Evolutionary conservation across 1,139 yeast genomes (phyloP).

Genomic region (Suhomyces bolitotheri): DNA sequence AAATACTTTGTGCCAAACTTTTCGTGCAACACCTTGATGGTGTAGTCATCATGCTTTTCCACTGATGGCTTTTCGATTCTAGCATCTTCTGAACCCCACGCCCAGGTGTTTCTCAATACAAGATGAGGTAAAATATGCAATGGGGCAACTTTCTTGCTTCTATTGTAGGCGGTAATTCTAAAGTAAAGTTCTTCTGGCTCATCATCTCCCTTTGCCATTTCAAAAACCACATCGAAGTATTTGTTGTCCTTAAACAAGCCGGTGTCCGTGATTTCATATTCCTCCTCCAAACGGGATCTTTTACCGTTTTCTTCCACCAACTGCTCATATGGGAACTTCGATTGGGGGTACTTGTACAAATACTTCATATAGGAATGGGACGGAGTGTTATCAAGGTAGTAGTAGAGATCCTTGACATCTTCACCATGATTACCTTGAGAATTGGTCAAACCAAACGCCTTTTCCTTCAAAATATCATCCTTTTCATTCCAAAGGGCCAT

Average conservation of each 20-base stretch:
- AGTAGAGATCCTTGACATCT: slow-evolving; percentile 83
- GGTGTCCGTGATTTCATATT: slow-evolving; percentile 75
- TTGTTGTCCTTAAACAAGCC: slow-evolving; percentile 75
- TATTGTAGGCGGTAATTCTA: slow-evolving; percentile 85
- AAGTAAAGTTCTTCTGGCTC: slow-evolving; percentile 81
- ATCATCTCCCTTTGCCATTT: slow-evolving; percentile 84
- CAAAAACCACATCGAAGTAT: slow-evolving; percentile 88
- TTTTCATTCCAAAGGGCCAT: slow-evolving; percentile 92
- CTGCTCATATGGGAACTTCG: slow-evolving; percentile 78
- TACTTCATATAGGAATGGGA: slow-evolving; percentile 93
- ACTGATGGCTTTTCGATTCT: slow-evolving; percentile 54
- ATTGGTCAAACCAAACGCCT: slow-evolving; percentile 86
- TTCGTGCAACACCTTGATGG: slow-evolving; percentile 65
- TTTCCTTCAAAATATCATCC: slow-evolving; percentile 84
- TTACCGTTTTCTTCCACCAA: slow-evolving; percentile 69
- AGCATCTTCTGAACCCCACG: slow-evolving; percentile 72
- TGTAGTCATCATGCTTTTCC: slow-evolving; percentile 41
- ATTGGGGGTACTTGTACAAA: slow-evolving; percentile 88
- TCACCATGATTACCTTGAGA: slow-evolving; percentile 97
- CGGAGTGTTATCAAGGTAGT: slow-evolving; percentile 87
- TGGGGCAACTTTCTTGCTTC: slow-evolving; percentile 84
- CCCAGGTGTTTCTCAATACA: slow-evolving; percentile 89
- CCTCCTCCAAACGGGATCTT: slow-evolving; percentile 63
- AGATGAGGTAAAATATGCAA: slow-evolving; percentile 84
- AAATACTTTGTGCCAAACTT: slow-evolving; percentile 72